Evolutionary conservation across 1,139 yeast species (phyloP).

Genomic region (Protomyces inundatus): DNA sequence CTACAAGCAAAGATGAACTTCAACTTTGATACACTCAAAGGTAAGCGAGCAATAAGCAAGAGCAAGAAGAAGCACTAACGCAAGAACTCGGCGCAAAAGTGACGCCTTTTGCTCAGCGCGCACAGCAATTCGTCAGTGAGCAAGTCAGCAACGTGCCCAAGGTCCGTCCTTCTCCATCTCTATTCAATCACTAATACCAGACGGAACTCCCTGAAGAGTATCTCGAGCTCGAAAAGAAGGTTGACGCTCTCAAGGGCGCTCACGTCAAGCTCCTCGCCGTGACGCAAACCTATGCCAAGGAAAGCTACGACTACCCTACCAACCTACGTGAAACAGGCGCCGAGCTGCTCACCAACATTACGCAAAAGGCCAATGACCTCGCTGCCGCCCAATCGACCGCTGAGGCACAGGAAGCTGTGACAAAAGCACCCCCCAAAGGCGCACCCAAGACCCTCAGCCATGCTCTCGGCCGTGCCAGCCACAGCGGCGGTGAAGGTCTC

Average conservation of each 20-base stretch:
- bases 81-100: background rate
- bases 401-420: conserved; percentile 75
- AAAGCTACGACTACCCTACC: conserved; percentile 82
- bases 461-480: conserved; percentile 73
- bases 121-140: background rate
- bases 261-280: conserved; percentile 69
- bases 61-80: background rate
- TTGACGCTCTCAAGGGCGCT: conserved; percentile 68
- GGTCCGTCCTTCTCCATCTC: background rate
- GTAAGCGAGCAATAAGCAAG: background rate
- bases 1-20: background rate
- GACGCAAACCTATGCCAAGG: conserved; percentile 62
- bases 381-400: conserved; percentile 72
- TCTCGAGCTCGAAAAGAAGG: conserved; percentile 63
- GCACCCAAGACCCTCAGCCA: conserved; percentile 83
- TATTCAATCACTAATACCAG: background rate
- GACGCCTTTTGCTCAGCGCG: background rate
- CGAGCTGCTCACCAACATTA: conserved; percentile 65
- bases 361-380: conserved; percentile 61
- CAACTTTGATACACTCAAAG: background rate
- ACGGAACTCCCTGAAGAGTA: conserved; percentile 2
- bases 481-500: conserved; percentile 48
- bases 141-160: background rate
- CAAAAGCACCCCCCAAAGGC: conserved; percentile 52
- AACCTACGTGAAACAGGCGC: conserved; percentile 64